Conservation (phyloP, 352 stramenopile species). For the Blastocystis sp. region DNA sequence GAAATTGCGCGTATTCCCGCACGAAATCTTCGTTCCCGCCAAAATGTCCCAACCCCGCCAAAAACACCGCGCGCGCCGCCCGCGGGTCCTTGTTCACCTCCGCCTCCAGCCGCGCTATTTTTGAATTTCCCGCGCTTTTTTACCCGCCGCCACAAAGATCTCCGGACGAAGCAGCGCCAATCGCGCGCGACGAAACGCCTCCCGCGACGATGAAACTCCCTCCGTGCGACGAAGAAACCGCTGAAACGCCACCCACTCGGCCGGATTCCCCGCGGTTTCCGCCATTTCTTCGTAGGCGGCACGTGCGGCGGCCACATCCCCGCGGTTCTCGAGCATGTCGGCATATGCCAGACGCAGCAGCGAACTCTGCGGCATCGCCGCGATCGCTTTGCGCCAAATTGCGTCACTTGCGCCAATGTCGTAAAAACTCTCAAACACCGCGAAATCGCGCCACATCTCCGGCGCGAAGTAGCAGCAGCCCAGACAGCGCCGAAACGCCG, state of each 20-base stretch:
- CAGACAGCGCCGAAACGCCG: not conserved
- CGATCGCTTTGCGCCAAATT: not conserved
- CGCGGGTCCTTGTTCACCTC: slow-evolving; percentile 26
- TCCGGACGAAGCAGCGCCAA: not conserved
- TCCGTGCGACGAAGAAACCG: not conserved
- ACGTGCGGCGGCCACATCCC: not conserved
- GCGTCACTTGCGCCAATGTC: not conserved
- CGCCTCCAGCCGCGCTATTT: not conserved
- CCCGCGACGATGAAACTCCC: not conserved
- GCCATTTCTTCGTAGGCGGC: not conserved
- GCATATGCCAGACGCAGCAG: not conserved
- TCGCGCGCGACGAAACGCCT: slow-evolving; percentile 11
- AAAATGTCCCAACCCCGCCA: not conserved
- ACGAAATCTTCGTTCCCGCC: not conserved
- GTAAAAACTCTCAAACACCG: not conserved
- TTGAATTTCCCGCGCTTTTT: not conserved
- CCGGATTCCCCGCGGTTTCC: not conserved
- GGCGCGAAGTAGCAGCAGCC: slow-evolving; percentile 11
- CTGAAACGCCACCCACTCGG: slow-evolving; percentile 22
- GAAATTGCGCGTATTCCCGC: not conserved
- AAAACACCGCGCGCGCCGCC: not conserved
- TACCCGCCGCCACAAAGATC: slow-evolving; percentile 19
- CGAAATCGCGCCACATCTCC: slow-evolving; percentile 7
- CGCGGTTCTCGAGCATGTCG: not conserved
- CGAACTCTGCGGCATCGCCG: not conserved